Base-by-base conservation (phyloP, 768 basidiomycete genomes). In the Rubroboletus satanas region DNA sequence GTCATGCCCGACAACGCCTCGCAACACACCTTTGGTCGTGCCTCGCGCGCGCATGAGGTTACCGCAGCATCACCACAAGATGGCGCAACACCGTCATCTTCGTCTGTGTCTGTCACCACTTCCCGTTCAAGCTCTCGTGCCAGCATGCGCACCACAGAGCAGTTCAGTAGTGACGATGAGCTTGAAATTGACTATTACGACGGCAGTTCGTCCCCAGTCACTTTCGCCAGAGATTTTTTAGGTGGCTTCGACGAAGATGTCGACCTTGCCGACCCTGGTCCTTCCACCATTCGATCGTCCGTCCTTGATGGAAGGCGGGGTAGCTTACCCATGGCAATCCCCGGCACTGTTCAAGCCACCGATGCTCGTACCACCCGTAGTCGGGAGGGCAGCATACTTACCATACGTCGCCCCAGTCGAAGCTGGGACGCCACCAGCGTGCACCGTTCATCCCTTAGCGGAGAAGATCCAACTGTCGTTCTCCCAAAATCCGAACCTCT, bases 321-420 rank as follows among this genome's bases (percentile, higher is more conserved):
- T 12, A 87, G 84, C 60, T 62, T 81, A 15, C 84, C 86, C n/a
- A 80, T 85, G 72, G 75, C 77, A 39, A 84, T 85, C 12, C 80
- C 83, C 17, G 77, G 74, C 17, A 63, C 67, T 4, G 26, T 54
- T 2, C 65, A 57, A 38, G 8, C 32, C 29, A 58, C 45, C n/a
- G 60, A 67, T 10, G 58, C 68, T 31, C 62, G 49, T 47, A 61
- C 65, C 35, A 63, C 68, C 45, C 76, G 81, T 33, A 77, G 80
- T 52, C 74, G 83, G 42, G 86, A 86, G 63, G 80, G 78, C 53
- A 84, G 81, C 62, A 65, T 81, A 35, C 74, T 76, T 38, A 85
- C 83, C 11, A 65, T 83, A n/a, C 79, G 84, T 50, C 75, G 84
- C 18, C 78, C 79, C 21, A 87, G 84, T 62, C 77, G 79, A 58